Base-by-base conservation (phyloP, 257 asterid species). In the Coffea canephora region DNA sequence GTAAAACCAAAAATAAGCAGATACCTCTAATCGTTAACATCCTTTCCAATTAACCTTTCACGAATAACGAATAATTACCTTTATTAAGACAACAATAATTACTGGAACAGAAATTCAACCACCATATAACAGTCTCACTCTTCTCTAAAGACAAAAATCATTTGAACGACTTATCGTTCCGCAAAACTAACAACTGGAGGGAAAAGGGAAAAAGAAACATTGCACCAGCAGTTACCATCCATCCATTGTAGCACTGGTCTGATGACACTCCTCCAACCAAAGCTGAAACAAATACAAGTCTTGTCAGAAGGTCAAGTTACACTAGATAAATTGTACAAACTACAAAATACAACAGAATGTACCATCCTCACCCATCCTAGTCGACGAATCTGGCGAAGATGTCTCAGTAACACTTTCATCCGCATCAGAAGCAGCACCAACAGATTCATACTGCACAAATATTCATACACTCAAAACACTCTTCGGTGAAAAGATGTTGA, bases 381-480 rank as follows among this genome's bases (percentile, higher is more conserved):
- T 85, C 84, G 90, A 88, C 55, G 89, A 85, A 81, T 67, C 73
- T 23, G 85, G 73, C 31, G 89, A 50, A 57, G 84, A 86, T 76
- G 87, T 83, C 83, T 82, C 86, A 49, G 79, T 78, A 81, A 74
- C 57, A 85, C 79, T 87, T 82, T 81, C 89, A 61, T 80, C 87
- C 74, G 74, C 88, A 71, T 88, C 89, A 48, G 86, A 80, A 72
- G 83, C 80, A 77, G 84, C 52, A 80, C 76, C 84, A 82, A 73
- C 78, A 12, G 86, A 84, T 75, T 80, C 90, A 77, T 76, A 90
- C 97, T 91, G 89, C 87, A 87, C 67, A 69, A 83, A 59, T 77
- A 79, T 70, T 81, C 75, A 67, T n/a, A 75, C 1, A 68, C 70
- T 57, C 57, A 46, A 75, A 23, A 23, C 36, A 8, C 70, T 46